Evolutionary conservation across 768 basidiomycete genomes (phyloP).

Genomic region (Dioszegia crocea): DNA sequence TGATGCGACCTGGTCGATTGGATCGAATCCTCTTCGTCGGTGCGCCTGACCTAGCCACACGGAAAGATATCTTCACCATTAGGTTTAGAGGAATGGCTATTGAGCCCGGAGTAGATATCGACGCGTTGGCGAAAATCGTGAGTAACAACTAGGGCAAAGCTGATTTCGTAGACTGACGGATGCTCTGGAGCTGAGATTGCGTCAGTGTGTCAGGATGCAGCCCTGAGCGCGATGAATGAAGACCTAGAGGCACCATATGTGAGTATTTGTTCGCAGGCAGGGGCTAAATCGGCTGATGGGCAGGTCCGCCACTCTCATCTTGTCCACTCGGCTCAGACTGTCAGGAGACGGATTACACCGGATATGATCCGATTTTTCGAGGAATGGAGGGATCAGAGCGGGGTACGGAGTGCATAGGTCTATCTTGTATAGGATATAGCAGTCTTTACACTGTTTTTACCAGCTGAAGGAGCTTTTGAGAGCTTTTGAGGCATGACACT

Average conservation of each 20-base stretch:
- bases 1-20: conserved; percentile 90
- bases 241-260: conserved; percentile 75
- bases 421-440: background rate
- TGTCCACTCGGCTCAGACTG: conserved; percentile 63
- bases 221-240: conserved; percentile 81
- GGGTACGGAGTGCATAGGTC: conserved; percentile 39
- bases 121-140: conserved; percentile 67
- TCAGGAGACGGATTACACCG: conserved; percentile 79
- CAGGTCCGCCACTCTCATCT: conserved; percentile 76
- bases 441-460: too few relatives aligned
- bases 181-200: conserved; percentile 95
- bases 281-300: background rate
- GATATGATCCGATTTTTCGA: conserved; percentile 68
- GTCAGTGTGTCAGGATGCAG: conserved; percentile 92
- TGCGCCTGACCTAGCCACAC: conserved; percentile 72
- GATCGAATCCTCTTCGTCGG: conserved; percentile 93
- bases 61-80: conserved; percentile 81
- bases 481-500: too few relatives aligned
- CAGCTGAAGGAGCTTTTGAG: too few relatives aligned
- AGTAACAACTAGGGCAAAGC: conserved; percentile 9
- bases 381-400: conserved; percentile 60
- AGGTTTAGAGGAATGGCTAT: conserved; percentile 75
- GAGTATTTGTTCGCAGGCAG: conserved; percentile 41
- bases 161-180: conserved; percentile 69
- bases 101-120: conserved; percentile 63